Conservation (phyloP, 169 alveolate species). For the Eimeria praecox region DNA sequence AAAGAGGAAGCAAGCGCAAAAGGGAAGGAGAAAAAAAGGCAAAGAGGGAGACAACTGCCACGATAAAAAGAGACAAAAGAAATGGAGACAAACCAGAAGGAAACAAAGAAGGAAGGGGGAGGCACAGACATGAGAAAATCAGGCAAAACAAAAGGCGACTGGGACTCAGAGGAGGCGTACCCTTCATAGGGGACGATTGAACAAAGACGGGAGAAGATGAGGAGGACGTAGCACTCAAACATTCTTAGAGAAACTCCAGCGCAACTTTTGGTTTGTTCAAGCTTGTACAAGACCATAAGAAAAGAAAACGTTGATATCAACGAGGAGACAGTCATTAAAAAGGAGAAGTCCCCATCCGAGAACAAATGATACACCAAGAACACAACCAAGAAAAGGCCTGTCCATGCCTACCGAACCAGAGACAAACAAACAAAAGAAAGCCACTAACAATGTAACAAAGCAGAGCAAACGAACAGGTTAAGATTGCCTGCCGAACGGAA, state of each 20-base stretch:
- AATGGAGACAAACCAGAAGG: neutral
- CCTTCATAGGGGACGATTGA: conserved; percentile 96
- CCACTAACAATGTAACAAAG: too few species aligned
- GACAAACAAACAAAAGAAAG: too few species aligned
- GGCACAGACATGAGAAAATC: neutral
- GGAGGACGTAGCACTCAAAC: conserved; percentile 92
- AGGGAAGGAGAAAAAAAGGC: neutral
- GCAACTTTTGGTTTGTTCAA: conserved; percentile 90
- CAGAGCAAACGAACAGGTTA: too few species aligned
- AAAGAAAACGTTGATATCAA: conserved; percentile 93
- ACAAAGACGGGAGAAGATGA: conserved; percentile 90
- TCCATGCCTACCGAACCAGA: too few species aligned
- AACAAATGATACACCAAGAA: conserved; percentile 89
- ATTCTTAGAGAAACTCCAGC: conserved; percentile 95
- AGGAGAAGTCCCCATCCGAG: conserved; percentile 97
- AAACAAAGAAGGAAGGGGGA: neutral
- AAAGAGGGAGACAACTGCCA: neutral
- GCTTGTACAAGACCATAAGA: conserved; percentile 92
- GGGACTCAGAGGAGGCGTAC: conserved; percentile 83
- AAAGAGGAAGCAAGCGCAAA: neutral
- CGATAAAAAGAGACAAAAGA: neutral
- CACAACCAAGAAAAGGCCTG: conserved; percentile 85
- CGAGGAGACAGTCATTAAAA: conserved; percentile 94
- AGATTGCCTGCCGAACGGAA: too few species aligned
- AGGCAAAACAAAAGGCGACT: neutral